Evolutionary conservation across 139 green algal genomes (phyloP).

Genomic region (Tetraselmis striata): DNA sequence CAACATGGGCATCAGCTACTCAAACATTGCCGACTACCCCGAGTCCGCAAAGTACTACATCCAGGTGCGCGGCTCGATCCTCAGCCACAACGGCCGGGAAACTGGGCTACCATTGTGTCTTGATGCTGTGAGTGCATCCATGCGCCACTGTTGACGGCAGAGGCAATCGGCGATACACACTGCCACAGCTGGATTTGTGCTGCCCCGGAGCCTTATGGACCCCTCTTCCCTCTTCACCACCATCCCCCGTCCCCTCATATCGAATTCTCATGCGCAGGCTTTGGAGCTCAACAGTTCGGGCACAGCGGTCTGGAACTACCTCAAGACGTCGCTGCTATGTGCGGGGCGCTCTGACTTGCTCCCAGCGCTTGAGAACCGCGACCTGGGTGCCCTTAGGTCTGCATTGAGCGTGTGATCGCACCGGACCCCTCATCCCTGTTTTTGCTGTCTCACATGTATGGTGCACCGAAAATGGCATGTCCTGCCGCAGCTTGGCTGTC

Average conservation of each 20-base stretch:
- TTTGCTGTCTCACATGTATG: too few relatives aligned
- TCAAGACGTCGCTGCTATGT: conserved; percentile 80
- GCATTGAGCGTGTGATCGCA: neutral
- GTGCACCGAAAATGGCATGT: too few relatives aligned
- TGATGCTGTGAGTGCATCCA: neutral
- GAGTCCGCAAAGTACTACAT: conserved; percentile 4
- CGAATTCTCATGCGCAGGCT: conserved; percentile 34
- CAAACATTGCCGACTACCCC: conserved; percentile 30
- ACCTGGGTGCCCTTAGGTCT: neutral
- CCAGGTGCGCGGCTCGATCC: too few relatives aligned
- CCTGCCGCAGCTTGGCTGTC: too few relatives aligned
- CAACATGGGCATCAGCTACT: conserved; percentile 96
- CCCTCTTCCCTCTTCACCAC: too few relatives aligned
- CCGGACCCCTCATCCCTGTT: too few relatives aligned
- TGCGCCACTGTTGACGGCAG: neutral
- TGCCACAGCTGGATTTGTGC: too few relatives aligned
- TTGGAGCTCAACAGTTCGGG: conserved; percentile 77
- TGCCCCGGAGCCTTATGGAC: too few relatives aligned
- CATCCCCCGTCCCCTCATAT: neutral
- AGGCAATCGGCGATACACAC: too few relatives aligned
- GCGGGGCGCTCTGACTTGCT: conserved; percentile 23
- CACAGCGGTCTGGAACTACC: conserved; percentile 86
- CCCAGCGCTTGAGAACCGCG: neutral
- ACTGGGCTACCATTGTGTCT: neutral
- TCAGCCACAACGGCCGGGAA: too few relatives aligned